Evolutionary conservation across 768 basidiomycete species (phyloP).

Genomic region (Daedaleopsis nitida): DNA sequence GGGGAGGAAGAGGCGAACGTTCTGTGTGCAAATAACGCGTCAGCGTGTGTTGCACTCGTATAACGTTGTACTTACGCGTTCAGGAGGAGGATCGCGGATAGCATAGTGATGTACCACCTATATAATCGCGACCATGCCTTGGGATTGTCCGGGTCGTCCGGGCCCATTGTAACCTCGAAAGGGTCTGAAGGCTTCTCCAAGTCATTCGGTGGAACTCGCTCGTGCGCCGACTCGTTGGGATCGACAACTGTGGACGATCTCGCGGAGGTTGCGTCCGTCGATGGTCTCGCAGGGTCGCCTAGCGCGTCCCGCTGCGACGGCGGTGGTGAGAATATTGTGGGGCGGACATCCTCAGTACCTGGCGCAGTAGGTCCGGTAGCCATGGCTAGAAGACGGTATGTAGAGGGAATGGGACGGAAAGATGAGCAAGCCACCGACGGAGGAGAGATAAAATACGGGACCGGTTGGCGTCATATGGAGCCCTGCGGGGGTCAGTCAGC

Average conservation of each 20-base stretch:
- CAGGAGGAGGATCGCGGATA: constrained; percentile 26
- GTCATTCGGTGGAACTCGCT: not conserved
- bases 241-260: not conserved
- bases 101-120: constrained; percentile 31
- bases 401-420: not conserved
- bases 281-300: not conserved
- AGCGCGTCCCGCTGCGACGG: not conserved
- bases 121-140: constrained; percentile 23
- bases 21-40: constrained; percentile 31
- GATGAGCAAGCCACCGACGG: not conserved
- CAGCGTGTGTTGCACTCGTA: constrained; percentile 23
- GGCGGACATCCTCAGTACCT: not conserved
- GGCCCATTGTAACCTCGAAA: constrained; percentile 27
- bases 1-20: constrained; percentile 68
- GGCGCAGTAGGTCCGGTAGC: not conserved
- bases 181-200: constrained; percentile 27
- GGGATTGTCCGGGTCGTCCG: constrained; percentile 27
- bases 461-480: not conserved
- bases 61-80: constrained; percentile 37
- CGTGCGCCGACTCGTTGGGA: not conserved
- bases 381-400: not conserved
- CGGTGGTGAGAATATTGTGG: not conserved
- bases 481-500: too few relatives aligned
- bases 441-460: not conserved
- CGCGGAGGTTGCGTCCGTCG: not conserved